Evolutionary conservation across 495 filamentous ascomycete species (phyloP).

Genomic region (Hypoxylon cercidicola): DNA sequence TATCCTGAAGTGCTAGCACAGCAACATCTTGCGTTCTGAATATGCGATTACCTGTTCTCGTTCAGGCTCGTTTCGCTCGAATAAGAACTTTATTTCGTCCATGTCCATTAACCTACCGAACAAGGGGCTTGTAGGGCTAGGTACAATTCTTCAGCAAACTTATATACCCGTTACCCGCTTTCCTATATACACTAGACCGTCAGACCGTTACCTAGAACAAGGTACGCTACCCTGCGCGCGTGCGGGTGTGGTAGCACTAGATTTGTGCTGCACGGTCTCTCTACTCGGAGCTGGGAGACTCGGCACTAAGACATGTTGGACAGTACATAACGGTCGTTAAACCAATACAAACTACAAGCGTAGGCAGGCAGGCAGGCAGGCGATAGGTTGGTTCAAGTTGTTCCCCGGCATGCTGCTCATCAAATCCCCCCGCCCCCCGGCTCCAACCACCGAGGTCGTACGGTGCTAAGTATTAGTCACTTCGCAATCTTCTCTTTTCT

Average conservation of each 20-base stretch:
- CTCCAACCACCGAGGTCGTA: conserved; percentile 35
- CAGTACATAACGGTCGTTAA: not conserved
- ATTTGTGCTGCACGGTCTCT: no score
- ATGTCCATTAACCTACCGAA: conserved; percentile 6
- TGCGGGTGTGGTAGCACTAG: not conserved
- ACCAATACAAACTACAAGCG: no score
- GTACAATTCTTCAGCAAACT: conserved; percentile 28
- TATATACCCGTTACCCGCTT: not conserved
- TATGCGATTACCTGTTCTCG: no score
- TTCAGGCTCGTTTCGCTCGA: conserved; percentile 12
- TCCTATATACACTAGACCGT: no score
- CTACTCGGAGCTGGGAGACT: conserved; percentile 3
- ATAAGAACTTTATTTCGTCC: conserved; percentile 38
- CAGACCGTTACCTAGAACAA: not conserved
- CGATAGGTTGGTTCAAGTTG: conserved; percentile 12
- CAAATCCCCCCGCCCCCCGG: conserved; percentile 20
- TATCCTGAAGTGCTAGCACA: no score
- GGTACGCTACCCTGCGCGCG: not conserved
- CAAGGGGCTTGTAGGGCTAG: conserved; percentile 28
- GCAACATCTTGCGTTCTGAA: no score
- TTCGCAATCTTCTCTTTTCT: conserved; percentile 15
- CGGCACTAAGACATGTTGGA: conserved; percentile 12
- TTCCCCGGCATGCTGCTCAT: conserved; percentile 7
- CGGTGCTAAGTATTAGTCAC: conserved; percentile 32
- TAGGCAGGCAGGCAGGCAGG: not conserved